Base-by-base conservation (phyloP, 768 basidiomycete genomes). In the Tricholoma saponaceum region DNA sequence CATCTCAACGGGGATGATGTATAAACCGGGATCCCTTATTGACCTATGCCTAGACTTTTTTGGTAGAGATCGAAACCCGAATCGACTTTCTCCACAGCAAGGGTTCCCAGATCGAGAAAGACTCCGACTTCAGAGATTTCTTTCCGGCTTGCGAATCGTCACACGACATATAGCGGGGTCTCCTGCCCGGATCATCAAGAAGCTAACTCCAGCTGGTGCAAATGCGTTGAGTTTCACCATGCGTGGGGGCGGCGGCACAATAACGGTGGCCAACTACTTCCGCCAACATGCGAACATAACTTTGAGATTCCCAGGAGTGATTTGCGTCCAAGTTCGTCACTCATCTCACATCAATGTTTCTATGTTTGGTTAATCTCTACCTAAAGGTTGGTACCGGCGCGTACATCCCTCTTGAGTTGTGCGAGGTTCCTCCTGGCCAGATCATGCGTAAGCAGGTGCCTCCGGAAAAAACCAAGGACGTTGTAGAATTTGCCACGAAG, bases 1-100 rank as follows among this genome's bases (percentile, higher is more conserved):
- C 59, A 88, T 90, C 49, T 83, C 85, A 0, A 89, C 89, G 0
- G 90, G 85, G 0, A 80, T 84, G 25, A 89, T 92, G 86, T 91
- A 86, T 66, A 83, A 82, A 62, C 70, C 80, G 0, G 90, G 91
- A 0, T 66, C 76, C 0, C 74, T 92, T 1, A 71, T 89, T 54
- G 68, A 74, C 1, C 70, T 91, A 0, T 84, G 85, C 58, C 68
- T 86, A 4, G 83, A 84, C 3, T 82, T 82, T 64, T 65, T 89
- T 14, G 64, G 68, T n/a, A 66, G 65, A n/a, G 32, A 60, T 23
- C 62, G 67, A 3, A 52, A 74, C 26, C 70, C 81, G 0, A 50
- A 70, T 1, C 9, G 64, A 1, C 56, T 68, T 2, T 58, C 77
- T 9, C 81, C 84, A 0, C 64, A 66, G 1, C 64, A 65, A 1